Evolutionary conservation across 495 filamentous ascomycete genomes (phyloP).

Genomic region (Penicillium tannophilum): DNA sequence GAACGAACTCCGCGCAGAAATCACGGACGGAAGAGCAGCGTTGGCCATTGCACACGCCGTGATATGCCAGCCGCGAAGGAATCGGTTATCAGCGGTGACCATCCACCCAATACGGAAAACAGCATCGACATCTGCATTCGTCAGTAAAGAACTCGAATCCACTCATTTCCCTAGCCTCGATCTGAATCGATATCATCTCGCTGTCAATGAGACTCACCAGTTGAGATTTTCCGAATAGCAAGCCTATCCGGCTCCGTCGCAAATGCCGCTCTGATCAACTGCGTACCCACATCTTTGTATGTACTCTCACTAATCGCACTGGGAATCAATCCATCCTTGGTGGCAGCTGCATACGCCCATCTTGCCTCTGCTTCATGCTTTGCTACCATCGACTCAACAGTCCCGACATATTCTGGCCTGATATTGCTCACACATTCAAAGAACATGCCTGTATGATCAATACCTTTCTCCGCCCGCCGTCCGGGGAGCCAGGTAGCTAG

Average conservation of each 20-base stretch:
- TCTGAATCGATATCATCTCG: not conserved
- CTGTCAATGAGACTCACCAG: slow-evolving; percentile 21
- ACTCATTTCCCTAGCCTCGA: not conserved
- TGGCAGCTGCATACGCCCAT: slow-evolving; percentile 8
- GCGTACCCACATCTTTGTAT: slow-evolving; percentile 22
- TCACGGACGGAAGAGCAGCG: slow-evolving; percentile 14
- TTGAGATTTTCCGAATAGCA: slow-evolving; percentile 25
- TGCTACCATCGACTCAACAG: not conserved
- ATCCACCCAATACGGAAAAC: slow-evolving; percentile 29
- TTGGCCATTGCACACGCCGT: slow-evolving; percentile 31
- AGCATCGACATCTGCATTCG: slow-evolving; percentile 29
- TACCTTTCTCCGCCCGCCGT: not conserved
- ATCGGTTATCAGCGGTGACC: not conserved
- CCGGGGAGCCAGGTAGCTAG: not conserved
- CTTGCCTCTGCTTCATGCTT: not conserved
- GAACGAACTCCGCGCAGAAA: slow-evolving; percentile 17
- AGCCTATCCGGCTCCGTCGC: slow-evolving; percentile 11
- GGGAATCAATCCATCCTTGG: slow-evolving; percentile 6
- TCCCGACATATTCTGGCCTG: not conserved
- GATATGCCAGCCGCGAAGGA: slow-evolving; percentile 27
- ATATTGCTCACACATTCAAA: not conserved
- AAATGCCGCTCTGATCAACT: slow-evolving; percentile 21
- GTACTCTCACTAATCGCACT: slow-evolving; percentile 16
- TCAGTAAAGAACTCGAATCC: not conserved
- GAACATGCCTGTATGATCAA: not conserved